These are phyloP conservation scores for Fraxinus americana DNA, from an alignment of 257 asterid genomes.

Conservation along the genomic window DNA sequence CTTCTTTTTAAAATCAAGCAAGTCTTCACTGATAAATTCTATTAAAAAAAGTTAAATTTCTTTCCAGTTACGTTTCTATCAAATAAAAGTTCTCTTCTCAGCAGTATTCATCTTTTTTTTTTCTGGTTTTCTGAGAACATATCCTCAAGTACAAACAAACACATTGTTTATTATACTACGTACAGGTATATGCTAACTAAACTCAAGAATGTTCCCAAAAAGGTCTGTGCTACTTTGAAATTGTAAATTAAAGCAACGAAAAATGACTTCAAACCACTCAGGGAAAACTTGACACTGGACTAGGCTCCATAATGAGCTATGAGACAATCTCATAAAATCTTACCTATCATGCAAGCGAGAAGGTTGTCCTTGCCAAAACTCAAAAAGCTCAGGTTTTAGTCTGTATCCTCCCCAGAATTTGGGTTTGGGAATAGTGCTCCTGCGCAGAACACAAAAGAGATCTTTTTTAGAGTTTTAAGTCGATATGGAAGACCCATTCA, in stretches of 20 bases:
- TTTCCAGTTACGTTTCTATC: not conserved
- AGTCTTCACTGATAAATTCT: not conserved
- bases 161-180: not conserved
- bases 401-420: conserved; percentile 81
- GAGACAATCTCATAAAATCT: conserved; percentile 8
- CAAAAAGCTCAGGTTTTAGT: conserved; percentile 71
- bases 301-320: conserved; percentile 9
- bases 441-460: conserved; percentile 29
- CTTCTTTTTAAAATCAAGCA: not conserved
- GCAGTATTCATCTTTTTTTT: not conserved
- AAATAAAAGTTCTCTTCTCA: not conserved
- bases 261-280: not conserved
- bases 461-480: not conserved
- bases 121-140: not conserved
- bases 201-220: conserved; percentile 3
- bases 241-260: not conserved
- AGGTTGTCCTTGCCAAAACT: conserved; percentile 91
- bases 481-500: conserved; percentile 3
- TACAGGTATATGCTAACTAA: not conserved
- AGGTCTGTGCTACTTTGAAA: not conserved
- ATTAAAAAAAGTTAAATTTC: no score
- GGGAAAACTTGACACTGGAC: not conserved
- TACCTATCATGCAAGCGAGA: conserved; percentile 74
- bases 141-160: not conserved
- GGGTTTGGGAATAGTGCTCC: conserved; percentile 67